Percentiles rank a stretch among this genome's conserved stretches.
These are phyloP conservation scores for Murraya koenigii DNA, from an alignment of 345 rosid genomes.

Conservation along the genomic window DNA sequence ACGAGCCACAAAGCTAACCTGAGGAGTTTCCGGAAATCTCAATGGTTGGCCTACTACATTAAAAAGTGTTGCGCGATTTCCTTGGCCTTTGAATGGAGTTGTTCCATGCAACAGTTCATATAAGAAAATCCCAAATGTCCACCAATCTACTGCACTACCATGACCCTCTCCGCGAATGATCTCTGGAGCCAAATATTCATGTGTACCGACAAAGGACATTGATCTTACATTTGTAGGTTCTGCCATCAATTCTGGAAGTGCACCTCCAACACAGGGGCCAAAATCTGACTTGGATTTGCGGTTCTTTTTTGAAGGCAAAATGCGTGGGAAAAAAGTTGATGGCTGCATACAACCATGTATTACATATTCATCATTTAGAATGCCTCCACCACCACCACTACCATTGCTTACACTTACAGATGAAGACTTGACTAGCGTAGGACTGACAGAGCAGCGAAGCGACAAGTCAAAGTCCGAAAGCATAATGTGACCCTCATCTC, in stretches of 20 bases:
- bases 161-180: slow-evolving; percentile 96
- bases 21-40: slow-evolving; percentile 73
- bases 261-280: slow-evolving; percentile 56
- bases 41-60: slow-evolving; percentile 87
- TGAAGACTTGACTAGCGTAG: slow-evolving; percentile 86
- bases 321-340: slow-evolving; percentile 75
- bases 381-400: slow-evolving; percentile 29
- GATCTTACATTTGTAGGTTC: slow-evolving; percentile 88
- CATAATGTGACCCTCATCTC: slow-evolving; percentile 91
- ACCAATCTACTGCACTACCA: slow-evolving; percentile 97
- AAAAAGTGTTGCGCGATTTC: slow-evolving; percentile 81
- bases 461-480: slow-evolving; percentile 91
- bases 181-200: slow-evolving; percentile 88
- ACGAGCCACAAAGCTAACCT: slow-evolving; percentile 59
- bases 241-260: slow-evolving; percentile 86
- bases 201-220: slow-evolving; percentile 94
- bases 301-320: slow-evolving; percentile 68
- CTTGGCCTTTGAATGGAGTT: slow-evolving; percentile 89
- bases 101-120: slow-evolving; percentile 82
- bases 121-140: slow-evolving; percentile 86
- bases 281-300: slow-evolving; percentile 87
- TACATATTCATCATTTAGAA: slow-evolving; percentile 58
- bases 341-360: slow-evolving; percentile 71
- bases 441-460: slow-evolving; percentile 81
- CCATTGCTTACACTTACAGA: slow-evolving; percentile 40